phyloP scores from a whole-genome alignment of 1,139 yeast species.

The Yamadazyma diddensiae region DNA sequence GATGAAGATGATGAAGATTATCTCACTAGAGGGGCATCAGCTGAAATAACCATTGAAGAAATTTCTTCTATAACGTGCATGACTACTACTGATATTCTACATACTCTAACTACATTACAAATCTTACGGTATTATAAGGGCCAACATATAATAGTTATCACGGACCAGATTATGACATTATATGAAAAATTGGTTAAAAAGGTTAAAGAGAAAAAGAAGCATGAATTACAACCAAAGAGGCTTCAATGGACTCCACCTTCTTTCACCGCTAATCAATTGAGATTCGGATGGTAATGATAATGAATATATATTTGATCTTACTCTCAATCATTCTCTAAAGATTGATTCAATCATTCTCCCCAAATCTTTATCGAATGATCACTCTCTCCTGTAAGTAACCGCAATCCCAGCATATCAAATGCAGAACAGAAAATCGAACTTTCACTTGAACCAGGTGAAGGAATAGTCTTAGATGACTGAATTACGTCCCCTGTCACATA shows the following conservation, averaged over 20 bases:
- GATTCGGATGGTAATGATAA: conserved; percentile 80
- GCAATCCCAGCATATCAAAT: conserved; percentile 77
- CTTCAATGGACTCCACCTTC: conserved; percentile 94
- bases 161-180: conserved; percentile 75
- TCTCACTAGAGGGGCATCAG: conserved; percentile 18
- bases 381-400: conserved; percentile 83
- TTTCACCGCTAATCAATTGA: conserved; percentile 90
- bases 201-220: conserved; percentile 63
- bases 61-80: conserved; percentile 82
- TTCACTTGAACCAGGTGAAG: conserved; percentile 68
- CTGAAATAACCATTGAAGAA: conserved; percentile 89
- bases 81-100: conserved; percentile 95
- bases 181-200: conserved; percentile 68
- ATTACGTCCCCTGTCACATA: conserved; percentile 66
- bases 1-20: conserved; percentile 30
- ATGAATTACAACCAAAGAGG: conserved; percentile 68
- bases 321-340: neutral
- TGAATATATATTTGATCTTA: neutral
- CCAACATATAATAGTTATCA: conserved; percentile 88
- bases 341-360: conserved; percentile 29
- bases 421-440: conserved; percentile 68
- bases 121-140: conserved; percentile 92
- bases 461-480: conserved; percentile 52
- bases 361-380: conserved; percentile 89
- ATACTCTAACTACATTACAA: conserved; percentile 86